These are phyloP conservation scores for Backusella macrospora DNA, from an alignment of 192 early-diverging fungal genomes.

Conservation along the genomic window DNA sequence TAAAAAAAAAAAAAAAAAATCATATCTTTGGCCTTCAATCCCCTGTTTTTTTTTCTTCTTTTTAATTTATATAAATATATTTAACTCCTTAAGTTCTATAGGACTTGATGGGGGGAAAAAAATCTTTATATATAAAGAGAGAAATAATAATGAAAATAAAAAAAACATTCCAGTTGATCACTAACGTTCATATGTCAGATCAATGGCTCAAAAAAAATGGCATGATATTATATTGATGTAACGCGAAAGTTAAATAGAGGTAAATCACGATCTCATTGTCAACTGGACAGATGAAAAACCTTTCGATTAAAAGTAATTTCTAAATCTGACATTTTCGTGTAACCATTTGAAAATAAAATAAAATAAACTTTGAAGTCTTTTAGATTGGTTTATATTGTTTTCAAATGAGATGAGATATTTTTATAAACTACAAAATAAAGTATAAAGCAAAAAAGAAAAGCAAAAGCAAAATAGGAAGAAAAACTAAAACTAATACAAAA, in stretches of 20 bases:
- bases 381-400: not conserved
- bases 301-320: slow-evolving; percentile 1
- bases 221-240: not conserved
- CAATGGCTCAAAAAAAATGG: slow-evolving; percentile 5
- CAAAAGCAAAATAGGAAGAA: not conserved
- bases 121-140: too few species aligned
- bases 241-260: too few species aligned
- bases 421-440: not conserved
- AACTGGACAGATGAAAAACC: slow-evolving; percentile 5
- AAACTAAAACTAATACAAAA: not conserved
- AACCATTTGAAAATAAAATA: not conserved
- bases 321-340: not conserved
- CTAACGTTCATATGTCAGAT: too few species aligned
- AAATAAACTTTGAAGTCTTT: not conserved
- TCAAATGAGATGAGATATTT: not conserved
- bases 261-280: not conserved
- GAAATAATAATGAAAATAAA: not conserved
- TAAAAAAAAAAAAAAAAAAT: too few species aligned
- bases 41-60: too few species aligned
- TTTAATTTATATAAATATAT: too few species aligned
- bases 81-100: too few species aligned
- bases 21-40: too few species aligned
- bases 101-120: too few species aligned
- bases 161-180: too few species aligned
- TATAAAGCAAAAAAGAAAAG: not conserved